These are phyloP conservation scores for Gnaphalium uliginosum DNA, from an alignment of 129 eudicot genomes.

Conservation along the genomic window DNA sequence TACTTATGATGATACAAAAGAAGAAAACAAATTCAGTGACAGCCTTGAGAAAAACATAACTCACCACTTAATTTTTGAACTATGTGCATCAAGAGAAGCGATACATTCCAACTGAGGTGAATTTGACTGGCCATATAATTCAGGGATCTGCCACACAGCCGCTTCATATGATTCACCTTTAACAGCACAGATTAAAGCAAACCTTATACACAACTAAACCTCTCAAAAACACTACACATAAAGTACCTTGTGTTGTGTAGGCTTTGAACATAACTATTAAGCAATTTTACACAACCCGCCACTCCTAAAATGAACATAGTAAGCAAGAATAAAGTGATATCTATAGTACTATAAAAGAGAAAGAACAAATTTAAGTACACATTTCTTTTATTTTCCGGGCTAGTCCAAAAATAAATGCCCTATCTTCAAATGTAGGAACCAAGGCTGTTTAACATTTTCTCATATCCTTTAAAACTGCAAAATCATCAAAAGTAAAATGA, in stretches of 20 bases:
- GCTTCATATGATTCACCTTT: slow-evolving; percentile 93
- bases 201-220: slow-evolving; percentile 12
- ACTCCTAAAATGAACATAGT: background rate
- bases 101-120: slow-evolving; percentile 86
- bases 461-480: slow-evolving; percentile 3
- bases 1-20: slow-evolving; percentile 3
- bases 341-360: background rate
- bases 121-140: slow-evolving; percentile 86
- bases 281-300: background rate
- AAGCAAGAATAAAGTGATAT: background rate
- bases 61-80: slow-evolving; percentile 72
- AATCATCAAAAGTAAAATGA: slow-evolving; percentile 10
- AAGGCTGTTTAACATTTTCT: background rate
- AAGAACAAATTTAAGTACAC: background rate
- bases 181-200: slow-evolving; percentile 25
- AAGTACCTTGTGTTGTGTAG: background rate
- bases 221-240: background rate
- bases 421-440: background rate
- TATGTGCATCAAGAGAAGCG: slow-evolving; percentile 83
- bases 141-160: slow-evolving; percentile 97
- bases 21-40: background rate
- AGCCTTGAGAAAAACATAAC: slow-evolving; percentile 29
- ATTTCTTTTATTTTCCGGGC: background rate
- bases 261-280: background rate
- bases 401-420: slow-evolving; percentile 16